phyloP scores from a whole-genome alignment of 805 yeast genomes.

The Isabelozyma pseudorhagii region DNA sequence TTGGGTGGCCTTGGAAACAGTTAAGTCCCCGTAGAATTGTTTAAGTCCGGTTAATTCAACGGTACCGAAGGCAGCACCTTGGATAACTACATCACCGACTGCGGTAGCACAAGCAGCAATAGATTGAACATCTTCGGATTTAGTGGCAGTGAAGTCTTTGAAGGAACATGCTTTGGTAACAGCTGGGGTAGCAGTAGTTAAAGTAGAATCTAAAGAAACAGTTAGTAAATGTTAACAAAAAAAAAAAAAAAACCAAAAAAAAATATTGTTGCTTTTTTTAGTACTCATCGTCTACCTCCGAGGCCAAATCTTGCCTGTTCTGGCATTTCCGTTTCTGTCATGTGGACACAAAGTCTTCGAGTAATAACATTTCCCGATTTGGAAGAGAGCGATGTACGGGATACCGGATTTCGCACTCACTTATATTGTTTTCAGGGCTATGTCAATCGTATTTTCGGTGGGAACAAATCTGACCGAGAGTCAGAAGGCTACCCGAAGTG shows the following conservation, averaged over 20 bases:
- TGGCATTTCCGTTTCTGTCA: background rate
- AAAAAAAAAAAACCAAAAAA: background rate
- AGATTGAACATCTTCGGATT: slow-evolving; percentile 73
- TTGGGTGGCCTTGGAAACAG: slow-evolving; percentile 59
- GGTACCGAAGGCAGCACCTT: slow-evolving; percentile 55
- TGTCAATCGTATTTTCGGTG: background rate
- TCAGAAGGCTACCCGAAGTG: too few relatives aligned
- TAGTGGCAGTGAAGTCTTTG: slow-evolving; percentile 65
- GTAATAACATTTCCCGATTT: background rate
- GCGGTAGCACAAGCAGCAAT: slow-evolving; percentile 74
- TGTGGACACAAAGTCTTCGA: background rate
- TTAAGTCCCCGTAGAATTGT: slow-evolving; percentile 75
- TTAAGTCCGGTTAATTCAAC: slow-evolving; percentile 72
- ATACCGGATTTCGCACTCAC: background rate
- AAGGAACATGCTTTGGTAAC: slow-evolving; percentile 65
- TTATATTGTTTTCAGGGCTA: background rate
- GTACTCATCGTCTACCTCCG: background rate
- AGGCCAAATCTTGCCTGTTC: background rate
- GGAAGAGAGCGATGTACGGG: background rate
- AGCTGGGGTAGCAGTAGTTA: slow-evolving; percentile 53
- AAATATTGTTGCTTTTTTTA: background rate
- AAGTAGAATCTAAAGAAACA: slow-evolving; percentile 35
- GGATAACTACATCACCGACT: slow-evolving; percentile 72
- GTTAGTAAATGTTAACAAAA: background rate
- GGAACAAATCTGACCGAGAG: background rate